Evolutionary conservation across 2,329 filamentous ascomycete genomes (phyloP).

Genomic region (Pseudodiploospora longispora): DNA sequence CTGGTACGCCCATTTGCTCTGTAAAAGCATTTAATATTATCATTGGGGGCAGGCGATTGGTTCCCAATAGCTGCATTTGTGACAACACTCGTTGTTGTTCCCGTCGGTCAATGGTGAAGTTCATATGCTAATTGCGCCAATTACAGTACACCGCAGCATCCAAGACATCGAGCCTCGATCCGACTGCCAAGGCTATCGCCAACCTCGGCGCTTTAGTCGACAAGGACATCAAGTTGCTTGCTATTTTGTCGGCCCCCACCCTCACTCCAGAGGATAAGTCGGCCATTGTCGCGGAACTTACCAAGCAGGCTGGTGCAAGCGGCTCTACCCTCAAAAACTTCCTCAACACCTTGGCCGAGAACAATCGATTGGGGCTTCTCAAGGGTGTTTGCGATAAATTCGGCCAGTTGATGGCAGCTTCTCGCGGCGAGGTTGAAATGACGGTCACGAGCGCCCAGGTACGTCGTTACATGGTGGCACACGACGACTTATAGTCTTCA

Average conservation of each 20-base stretch:
- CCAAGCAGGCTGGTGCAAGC: conserved; percentile 68
- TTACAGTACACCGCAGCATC: conserved; percentile 88
- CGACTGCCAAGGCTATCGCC: conserved; percentile 71
- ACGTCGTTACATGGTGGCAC: conserved; percentile 26
- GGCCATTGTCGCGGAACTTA: conserved; percentile 76
- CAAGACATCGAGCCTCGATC: conserved; percentile 80
- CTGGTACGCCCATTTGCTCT: conserved; percentile 60
- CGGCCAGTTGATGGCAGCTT: conserved; percentile 73
- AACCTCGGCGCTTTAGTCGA: conserved; percentile 64
- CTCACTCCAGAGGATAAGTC: conserved; percentile 74
- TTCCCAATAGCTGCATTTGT: too few species aligned
- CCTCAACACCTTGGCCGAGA: conserved; percentile 80
- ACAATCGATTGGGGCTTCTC: conserved; percentile 86
- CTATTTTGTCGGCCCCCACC: conserved; percentile 72
- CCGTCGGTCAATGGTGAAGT: too few species aligned
- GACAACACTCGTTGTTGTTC: too few species aligned
- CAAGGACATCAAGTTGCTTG: conserved; percentile 72
- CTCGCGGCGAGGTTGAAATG: conserved; percentile 89
- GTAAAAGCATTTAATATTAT: too few species aligned
- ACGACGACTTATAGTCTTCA: background rate
- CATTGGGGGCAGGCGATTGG: too few species aligned
- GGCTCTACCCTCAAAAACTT: conserved; percentile 92
- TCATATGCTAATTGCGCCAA: conserved; percentile 20
- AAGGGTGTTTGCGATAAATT: conserved; percentile 84
- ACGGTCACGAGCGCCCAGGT: conserved; percentile 84